A percentile compares a stretch with the other conserved stretches of the same genome.
These are phyloP conservation scores for Eremothecium gossypii DNA, from an alignment of 1,139 yeast species.

Conservation along the genomic window DNA sequence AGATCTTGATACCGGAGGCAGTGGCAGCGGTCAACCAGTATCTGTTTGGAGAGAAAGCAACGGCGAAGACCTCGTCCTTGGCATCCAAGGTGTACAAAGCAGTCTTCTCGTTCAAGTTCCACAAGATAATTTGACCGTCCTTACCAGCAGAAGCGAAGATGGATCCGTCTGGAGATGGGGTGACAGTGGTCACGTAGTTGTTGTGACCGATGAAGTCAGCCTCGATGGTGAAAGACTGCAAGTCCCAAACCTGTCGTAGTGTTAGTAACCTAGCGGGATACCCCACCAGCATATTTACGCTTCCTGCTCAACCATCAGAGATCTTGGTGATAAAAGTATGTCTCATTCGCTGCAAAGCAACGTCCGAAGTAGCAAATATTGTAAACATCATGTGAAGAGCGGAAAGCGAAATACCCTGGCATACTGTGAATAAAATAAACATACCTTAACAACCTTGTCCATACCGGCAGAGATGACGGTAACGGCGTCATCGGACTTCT, in stretches of 20 bases:
- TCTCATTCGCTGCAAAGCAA: slow-evolving; percentile 75
- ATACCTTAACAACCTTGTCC: slow-evolving; percentile 98
- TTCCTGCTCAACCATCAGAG: slow-evolving; percentile 56
- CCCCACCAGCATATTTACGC: neutral
- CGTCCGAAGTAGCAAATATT: slow-evolving; percentile 99
- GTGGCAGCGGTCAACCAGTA: slow-evolving; percentile 99
- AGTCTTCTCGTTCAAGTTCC: slow-evolving; percentile 89
- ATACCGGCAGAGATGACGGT: slow-evolving; percentile 96
- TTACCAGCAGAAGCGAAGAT: slow-evolving; percentile 99
- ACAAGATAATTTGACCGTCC: slow-evolving; percentile 97
- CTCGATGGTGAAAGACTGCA: slow-evolving; percentile 72
- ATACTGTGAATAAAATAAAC: slow-evolving; percentile 34
- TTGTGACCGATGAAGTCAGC: slow-evolving; percentile 99
- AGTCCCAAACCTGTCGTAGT: slow-evolving; percentile 56
- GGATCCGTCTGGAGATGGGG: slow-evolving; percentile 99
- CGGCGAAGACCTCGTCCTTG: slow-evolving; percentile 95
- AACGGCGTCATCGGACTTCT: slow-evolving; percentile 40
- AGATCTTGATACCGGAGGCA: slow-evolving; percentile 94
- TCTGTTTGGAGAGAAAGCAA: slow-evolving; percentile 99
- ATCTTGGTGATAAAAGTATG: slow-evolving; percentile 94
- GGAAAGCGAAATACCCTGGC: slow-evolving; percentile 6
- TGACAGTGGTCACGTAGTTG: slow-evolving; percentile 96
- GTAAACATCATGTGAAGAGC: slow-evolving; percentile 47
- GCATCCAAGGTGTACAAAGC: slow-evolving; percentile 92
- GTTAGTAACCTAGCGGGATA: slow-evolving; percentile 8